phyloP scores from a whole-genome alignment of 2,329 filamentous ascomycete genomes.

The Diplodia seriata region DNA sequence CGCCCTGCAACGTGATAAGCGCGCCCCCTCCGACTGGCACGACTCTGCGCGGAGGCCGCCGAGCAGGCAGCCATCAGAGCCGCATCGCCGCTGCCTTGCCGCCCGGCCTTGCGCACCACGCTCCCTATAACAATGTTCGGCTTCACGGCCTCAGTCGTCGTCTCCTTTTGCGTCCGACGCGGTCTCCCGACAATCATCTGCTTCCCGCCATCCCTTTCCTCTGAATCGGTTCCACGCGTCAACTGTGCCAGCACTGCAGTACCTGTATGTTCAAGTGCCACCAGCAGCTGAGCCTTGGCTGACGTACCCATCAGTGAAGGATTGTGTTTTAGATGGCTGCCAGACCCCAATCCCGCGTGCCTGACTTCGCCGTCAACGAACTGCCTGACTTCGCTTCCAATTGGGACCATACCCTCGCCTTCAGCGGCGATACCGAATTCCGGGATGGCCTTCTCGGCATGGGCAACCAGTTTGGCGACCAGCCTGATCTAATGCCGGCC shows the following conservation, averaged over 20 bases:
- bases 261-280: conserved; percentile 5
- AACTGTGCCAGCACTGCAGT: neutral
- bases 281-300: neutral
- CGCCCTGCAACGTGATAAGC: conserved; percentile 28
- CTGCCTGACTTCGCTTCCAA: neutral
- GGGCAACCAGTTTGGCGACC: conserved; percentile 7
- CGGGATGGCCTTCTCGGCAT: conserved; percentile 11
- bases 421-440: conserved; percentile 1
- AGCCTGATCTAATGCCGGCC: conserved; percentile 8
- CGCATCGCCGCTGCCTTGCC: conserved; percentile 19
- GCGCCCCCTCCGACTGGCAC: conserved; percentile 4
- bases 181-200: neutral
- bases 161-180: conserved; percentile 5
- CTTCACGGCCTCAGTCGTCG: neutral
- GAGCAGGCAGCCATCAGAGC: conserved; percentile 21
- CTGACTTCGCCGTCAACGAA: neutral
- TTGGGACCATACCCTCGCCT: conserved; percentile 3
- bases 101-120: conserved; percentile 5
- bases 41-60: conserved; percentile 11
- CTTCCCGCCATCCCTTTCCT: neutral
- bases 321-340: conserved; percentile 13
- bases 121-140: neutral
- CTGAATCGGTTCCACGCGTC: neutral
- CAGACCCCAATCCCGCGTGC: neutral
- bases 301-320: conserved; percentile 3